Evolutionary conservation across 2,329 filamentous ascomycete species (phyloP).

Genomic region (Trichophyton schoenleinii): DNA sequence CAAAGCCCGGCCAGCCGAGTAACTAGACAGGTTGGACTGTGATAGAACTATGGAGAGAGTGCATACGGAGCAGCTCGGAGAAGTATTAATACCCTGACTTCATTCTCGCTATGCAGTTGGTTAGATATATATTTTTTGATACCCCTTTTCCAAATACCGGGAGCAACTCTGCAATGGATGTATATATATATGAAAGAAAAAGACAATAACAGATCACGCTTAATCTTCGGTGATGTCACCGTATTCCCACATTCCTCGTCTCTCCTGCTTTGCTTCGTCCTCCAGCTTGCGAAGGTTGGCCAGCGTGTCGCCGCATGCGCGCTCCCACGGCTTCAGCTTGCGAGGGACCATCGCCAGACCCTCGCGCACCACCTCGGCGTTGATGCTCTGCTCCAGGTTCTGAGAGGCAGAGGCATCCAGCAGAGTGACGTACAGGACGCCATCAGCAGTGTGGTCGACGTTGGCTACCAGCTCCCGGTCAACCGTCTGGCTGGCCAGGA

Average conservation of each 20-base stretch:
- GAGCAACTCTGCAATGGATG: neutral
- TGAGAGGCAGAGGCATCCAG: conserved; percentile 59
- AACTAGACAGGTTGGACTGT: too few relatives aligned
- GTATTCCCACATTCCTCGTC: conserved; percentile 94
- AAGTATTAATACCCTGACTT: neutral
- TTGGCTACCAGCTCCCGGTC: conserved; percentile 73
- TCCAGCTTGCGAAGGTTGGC: conserved; percentile 61
- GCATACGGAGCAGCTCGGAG: neutral
- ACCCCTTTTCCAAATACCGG: neutral
- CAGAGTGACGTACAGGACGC: conserved; percentile 71
- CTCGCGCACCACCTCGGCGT: conserved; percentile 70
- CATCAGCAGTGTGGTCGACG: conserved; percentile 76
- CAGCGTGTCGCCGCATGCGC: conserved; percentile 58
- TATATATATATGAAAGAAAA: neutral
- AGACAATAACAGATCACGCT: neutral
- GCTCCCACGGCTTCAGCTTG: conserved; percentile 88
- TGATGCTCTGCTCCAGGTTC: conserved; percentile 65
- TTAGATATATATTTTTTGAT: neutral
- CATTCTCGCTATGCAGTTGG: neutral
- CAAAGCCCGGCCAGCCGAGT: neutral
- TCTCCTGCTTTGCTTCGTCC: conserved; percentile 62
- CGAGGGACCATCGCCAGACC: conserved; percentile 83
- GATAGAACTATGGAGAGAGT: neutral
- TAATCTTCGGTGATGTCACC: conserved; percentile 89
- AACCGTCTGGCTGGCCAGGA: conserved; percentile 62